phyloP scores from a whole-genome alignment of 2,329 filamentous ascomycete species.

The Scedosporium dehoogii region DNA sequence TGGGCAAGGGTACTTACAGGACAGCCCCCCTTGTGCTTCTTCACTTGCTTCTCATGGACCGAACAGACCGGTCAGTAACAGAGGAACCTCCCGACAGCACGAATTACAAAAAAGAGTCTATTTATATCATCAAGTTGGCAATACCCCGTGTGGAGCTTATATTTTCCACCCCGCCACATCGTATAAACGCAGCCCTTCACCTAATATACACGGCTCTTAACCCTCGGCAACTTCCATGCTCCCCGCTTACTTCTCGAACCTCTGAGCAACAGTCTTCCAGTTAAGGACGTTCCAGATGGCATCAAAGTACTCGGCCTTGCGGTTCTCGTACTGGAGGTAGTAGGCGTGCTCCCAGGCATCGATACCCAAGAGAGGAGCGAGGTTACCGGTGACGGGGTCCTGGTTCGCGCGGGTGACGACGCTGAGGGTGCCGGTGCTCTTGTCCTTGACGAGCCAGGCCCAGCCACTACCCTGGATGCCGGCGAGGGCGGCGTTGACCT shows the following conservation, averaged over 20 bases:
- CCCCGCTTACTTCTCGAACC: constrained; percentile 45
- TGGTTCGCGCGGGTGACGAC: constrained; percentile 74
- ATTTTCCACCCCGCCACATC: too few species aligned
- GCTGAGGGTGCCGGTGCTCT: constrained; percentile 48
- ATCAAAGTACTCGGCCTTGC: constrained; percentile 91
- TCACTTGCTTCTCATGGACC: too few species aligned
- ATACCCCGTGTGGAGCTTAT: too few species aligned
- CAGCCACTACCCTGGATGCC: constrained; percentile 80
- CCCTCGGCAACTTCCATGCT: background rate
- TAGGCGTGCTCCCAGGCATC: constrained; percentile 97
- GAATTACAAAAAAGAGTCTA: too few species aligned
- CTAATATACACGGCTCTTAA: constrained; percentile 1
- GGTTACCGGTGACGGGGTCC: constrained; percentile 78
- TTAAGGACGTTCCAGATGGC: constrained; percentile 93
- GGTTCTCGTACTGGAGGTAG: constrained; percentile 93
- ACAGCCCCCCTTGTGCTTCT: too few species aligned
- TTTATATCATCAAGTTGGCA: too few species aligned
- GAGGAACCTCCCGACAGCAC: too few species aligned
- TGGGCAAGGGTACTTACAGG: too few species aligned
- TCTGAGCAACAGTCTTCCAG: constrained; percentile 82
- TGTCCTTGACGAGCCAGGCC: constrained; percentile 78
- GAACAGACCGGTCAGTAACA: too few species aligned
- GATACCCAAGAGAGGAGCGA: constrained; percentile 73
- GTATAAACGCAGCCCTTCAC: background rate
- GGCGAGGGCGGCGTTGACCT: constrained; percentile 58